Evolutionary conservation across 208 protist genomes (phyloP), one percentile per base, ranked within the genome.

Genomic region (Blechomonas ayalai): DNA sequence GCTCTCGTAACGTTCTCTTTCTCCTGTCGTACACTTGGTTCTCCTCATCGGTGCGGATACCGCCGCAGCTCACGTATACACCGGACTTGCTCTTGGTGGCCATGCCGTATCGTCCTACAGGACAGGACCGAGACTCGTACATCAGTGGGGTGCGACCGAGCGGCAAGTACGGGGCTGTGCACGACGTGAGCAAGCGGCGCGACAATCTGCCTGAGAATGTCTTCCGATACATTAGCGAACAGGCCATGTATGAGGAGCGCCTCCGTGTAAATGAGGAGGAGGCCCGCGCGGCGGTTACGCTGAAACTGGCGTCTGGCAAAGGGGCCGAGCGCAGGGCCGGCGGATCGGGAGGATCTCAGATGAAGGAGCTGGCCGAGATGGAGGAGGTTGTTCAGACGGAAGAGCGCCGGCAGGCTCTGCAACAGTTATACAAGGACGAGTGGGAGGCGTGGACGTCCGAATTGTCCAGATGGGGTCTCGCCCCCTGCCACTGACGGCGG

Each of bases 131-230:
- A 20, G 85, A 93, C 58, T 93, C 81, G 8, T 87, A 87, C 64
- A 77, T 90, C 42, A 89, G 65, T 46, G 85, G 81, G 4, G 60
- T 93, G 12, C 77, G 85, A 28, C 75, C 74, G 12, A 60, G 73
- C 29, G 66, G 65, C 36, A 63, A 56, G 38, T 85, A 71, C 62
- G 75, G 73, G 2, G 75, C 52, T 3, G 9, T 71, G 22, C 82
- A 91, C 52, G 78, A 95, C 53, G 78, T 92, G 6, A 75, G 76
- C 51, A 63, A 76, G 45, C 66, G 86, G n/a, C 69, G 86, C 31
- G 86, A 95, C 65, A 90, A 84, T 63, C 49, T 95, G 20, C 86
- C 86, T 1, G 77, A 83, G 20, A 73, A 91, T 42, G 67, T 95
- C 23, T 95, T 88, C 61, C 62, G 53, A 44, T 76, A 63, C 48